Evolutionary conservation across 306 rosid genomes (phyloP), one percentile per base, ranked within the genome.

Genomic region (Cucurbita argyrosperma): DNA sequence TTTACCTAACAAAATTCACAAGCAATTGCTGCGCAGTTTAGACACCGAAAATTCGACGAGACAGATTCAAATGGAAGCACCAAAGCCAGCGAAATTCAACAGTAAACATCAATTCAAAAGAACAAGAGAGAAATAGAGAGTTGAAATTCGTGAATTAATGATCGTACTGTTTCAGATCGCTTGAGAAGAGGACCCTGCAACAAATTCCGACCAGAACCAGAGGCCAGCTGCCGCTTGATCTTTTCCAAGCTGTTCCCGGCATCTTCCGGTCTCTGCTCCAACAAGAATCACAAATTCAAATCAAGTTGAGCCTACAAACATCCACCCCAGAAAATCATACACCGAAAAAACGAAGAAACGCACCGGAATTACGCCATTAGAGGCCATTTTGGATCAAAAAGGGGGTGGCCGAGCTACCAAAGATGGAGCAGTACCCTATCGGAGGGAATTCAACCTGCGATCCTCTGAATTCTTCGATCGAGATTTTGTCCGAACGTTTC

Each of bases 131-230:
- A 46, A n/a, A 47, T 13, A 58, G 3, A 0, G 75, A 60, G 64
- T 30, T 65, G 72, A 35, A 53, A 21, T 59, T 10, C 10, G 13
- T 14, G 39, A 69, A 64, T 63, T 4, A 35, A 38, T 72, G 78
- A 74, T 75, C 71, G 72, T 88, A 95, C 99, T 12, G 97, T 91
- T 85, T 95, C 97, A 55, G 99, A 95, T 89, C 96, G 92, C 88
- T 95, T 95, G 63, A 91, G 99, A 79, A 95, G 99, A 56, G 99
- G 97, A 18, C 97, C 99, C 74, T 95, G 99, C 82, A 95, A 84
- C 85, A 91, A 77, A 74, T 82, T 89, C 77, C 92, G 82, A 58
- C 96, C 99, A 45, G 97, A 91, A 73, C 96, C 95, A 5, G 99
- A 89, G 37, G 99, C 91, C 55, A 95, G 78, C 56, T 95, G 97